Conservation (phyloP, 148 eudicot species). For the Arctostaphylos glauca region DNA sequence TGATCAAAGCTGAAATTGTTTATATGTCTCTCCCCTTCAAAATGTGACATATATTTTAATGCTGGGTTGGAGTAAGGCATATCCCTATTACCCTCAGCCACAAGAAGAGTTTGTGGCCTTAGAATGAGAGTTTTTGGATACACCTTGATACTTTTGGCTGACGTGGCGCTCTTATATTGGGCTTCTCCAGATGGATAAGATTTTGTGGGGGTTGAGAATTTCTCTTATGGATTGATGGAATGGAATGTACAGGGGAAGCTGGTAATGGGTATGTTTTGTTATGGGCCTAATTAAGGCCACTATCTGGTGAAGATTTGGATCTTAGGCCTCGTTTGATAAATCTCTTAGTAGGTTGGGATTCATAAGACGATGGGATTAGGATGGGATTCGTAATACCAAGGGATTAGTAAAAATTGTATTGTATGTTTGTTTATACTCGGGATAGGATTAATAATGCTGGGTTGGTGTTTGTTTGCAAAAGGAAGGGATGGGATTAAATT, state of each 20-base stretch:
- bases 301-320: no score
- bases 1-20: neutral
- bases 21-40: neutral
- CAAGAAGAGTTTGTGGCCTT: constrained; percentile 40
- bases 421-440: no score
- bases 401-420: no score
- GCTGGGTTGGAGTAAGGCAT: neutral
- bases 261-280: neutral
- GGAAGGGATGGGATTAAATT: no score
- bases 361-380: no score
- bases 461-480: no score
- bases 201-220: constrained; percentile 15
- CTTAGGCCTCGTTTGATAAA: no score
- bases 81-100: constrained; percentile 25
- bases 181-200: constrained; percentile 29
- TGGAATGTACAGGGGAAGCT: neutral
- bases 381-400: no score
- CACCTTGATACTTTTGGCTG: constrained; percentile 34
- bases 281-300: neutral
- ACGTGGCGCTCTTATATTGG: constrained; percentile 36
- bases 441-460: no score
- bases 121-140: constrained; percentile 34
- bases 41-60: neutral
- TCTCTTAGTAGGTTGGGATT: no score
- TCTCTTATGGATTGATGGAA: neutral